These are phyloP conservation scores for Decorospora gaudefroyi DNA, from an alignment of 2,329 filamentous ascomycete genomes.

Conservation along the genomic window DNA sequence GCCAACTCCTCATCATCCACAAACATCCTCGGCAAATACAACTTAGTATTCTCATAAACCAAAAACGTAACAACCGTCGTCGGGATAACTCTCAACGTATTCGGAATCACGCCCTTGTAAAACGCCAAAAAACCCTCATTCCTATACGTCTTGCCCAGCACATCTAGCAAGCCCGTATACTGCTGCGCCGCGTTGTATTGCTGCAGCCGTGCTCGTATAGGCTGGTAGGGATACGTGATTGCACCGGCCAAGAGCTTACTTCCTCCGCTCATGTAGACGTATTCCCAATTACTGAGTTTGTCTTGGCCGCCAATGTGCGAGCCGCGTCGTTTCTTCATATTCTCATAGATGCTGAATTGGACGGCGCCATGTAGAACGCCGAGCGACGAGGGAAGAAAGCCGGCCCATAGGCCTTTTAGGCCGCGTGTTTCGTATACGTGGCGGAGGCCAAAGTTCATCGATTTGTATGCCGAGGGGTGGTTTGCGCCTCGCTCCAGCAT, in stretches of 20 bases:
- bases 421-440: constrained; percentile 75
- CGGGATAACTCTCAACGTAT: constrained; percentile 86
- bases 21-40: constrained; percentile 61
- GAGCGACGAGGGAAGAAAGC: constrained; percentile 78
- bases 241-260: constrained; percentile 89
- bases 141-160: constrained; percentile 72
- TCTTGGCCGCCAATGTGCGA: constrained; percentile 39
- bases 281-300: constrained; percentile 71
- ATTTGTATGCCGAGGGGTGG: constrained; percentile 77
- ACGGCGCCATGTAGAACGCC: constrained; percentile 91
- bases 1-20: constrained; percentile 37
- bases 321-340: constrained; percentile 65
- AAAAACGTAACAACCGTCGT: constrained; percentile 96
- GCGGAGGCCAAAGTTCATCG: constrained; percentile 70
- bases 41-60: constrained; percentile 92
- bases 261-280: constrained; percentile 75
- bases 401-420: constrained; percentile 80
- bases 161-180: constrained; percentile 75
- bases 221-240: constrained; percentile 92
- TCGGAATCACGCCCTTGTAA: constrained; percentile 89
- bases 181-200: constrained; percentile 78
- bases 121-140: constrained; percentile 83
- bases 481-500: constrained; percentile 86
- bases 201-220: constrained; percentile 84
- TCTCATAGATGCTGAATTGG: constrained; percentile 94